Conservation (phyloP, 2,329 filamentous ascomycete species). For the Beauveria bassiana region DNA sequence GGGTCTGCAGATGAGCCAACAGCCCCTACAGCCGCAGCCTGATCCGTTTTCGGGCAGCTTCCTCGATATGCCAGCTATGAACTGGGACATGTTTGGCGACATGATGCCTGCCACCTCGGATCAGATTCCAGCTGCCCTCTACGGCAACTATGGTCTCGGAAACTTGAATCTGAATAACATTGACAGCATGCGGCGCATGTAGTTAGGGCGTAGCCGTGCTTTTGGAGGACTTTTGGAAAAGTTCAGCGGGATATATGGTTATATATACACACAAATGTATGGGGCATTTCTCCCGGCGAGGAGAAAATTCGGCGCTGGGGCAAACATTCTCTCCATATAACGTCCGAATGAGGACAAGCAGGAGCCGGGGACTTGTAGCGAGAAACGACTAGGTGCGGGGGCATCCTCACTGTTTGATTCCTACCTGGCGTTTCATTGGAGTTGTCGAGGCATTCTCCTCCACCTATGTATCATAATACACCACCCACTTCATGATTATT, state of each 20-base stretch:
- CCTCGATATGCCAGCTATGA: slow-evolving; percentile 8
- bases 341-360: neutral
- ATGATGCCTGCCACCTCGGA: slow-evolving; percentile 18
- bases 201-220: neutral
- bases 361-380: neutral
- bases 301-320: neutral
- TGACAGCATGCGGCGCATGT: slow-evolving; percentile 4
- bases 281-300: neutral
- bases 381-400: neutral
- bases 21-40: neutral
- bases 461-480: slow-evolving; percentile 8
- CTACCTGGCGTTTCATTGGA: neutral
- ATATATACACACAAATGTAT: neutral
- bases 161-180: slow-evolving; percentile 17
- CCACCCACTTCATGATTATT: neutral
- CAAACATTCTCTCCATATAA: neutral
- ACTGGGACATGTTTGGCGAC: slow-evolving; percentile 11
- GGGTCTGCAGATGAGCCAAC: slow-evolving; percentile 5
- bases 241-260: neutral
- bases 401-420: neutral
- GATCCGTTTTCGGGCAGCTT: slow-evolving; percentile 5
- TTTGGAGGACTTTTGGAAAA: neutral
- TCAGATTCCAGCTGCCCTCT: slow-evolving; percentile 24
- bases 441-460: neutral
- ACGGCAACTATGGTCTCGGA: slow-evolving; percentile 23